Evolutionary conservation across 768 basidiomycete genomes (phyloP).

Genomic region (Coprinopsis sp.): DNA sequence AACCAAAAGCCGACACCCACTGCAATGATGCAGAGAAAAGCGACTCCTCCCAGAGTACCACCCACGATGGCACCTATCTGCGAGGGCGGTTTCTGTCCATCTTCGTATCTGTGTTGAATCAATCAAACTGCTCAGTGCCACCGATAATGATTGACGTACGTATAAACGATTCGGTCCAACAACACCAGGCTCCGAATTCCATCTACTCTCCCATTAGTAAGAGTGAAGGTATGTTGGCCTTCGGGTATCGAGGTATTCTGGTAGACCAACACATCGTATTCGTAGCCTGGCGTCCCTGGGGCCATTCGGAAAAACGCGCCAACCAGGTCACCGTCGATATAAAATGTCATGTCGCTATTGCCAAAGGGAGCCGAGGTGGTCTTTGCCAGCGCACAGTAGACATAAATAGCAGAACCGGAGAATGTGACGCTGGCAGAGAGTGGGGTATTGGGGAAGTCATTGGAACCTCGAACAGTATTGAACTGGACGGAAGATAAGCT

Average conservation of each 20-base stretch:
- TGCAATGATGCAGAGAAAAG: not conserved
- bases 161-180: conserved; percentile 38
- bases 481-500: conserved; percentile 6
- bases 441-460: conserved; percentile 5
- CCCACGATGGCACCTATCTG: conserved; percentile 2
- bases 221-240: conserved; percentile 26
- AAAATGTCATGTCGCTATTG: conserved; percentile 33
- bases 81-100: not conserved
- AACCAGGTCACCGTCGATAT: conserved; percentile 28
- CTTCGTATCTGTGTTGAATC: conserved; percentile 1
- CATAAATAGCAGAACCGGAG: conserved; percentile 33
- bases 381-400: conserved; percentile 33
- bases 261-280: conserved; percentile 34
- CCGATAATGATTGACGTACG: conserved; percentile 21
- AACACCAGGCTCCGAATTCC: conserved; percentile 26
- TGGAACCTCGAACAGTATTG: not conserved
- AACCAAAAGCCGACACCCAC: not conserved
- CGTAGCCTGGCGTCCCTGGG: conserved; percentile 16
- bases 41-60: not conserved
- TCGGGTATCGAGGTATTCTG: conserved; percentile 21
- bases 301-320: conserved; percentile 24
- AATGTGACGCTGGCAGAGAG: not conserved
- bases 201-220: conserved; percentile 28
- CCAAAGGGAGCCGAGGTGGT: conserved; percentile 19
- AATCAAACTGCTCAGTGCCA: not conserved